Evolutionary conservation across 2,329 filamentous ascomycete species (phyloP), one percentile per base, ranked within the genome.

Genomic region (Thyridium curvatum): DNA sequence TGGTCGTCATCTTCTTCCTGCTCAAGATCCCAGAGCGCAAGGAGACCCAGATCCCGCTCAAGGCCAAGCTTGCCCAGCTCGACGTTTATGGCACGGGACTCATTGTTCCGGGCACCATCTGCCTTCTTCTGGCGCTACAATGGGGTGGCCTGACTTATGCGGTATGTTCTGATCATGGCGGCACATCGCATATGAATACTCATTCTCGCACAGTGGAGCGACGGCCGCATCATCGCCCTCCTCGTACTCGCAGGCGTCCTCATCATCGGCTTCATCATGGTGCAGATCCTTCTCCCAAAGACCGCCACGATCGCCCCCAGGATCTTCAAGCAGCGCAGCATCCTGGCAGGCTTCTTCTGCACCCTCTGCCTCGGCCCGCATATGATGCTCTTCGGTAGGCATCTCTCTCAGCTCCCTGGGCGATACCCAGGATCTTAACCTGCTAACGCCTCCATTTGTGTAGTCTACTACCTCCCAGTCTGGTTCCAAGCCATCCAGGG

Each of bases 81-180:
- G 77, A 82, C 41, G 74, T 74, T 1, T 51, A 80, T 2, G 79
- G 79, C 18, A 79, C 74, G 7, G 51, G 73, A 12, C 68, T 80
- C 54, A 75, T 84, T 45, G 56, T 83, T 13, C 77, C 79, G 0
- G 68, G 69, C 21, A 67, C 80, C 30, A 64, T 81, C 12, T 77
- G 69, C 44, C 71, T 83, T 29, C 58, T 84, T 3, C 60, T 84
- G 6, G 79, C 79, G 1, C 61, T 84, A 26, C 74, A 83, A 49
- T 83, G 77, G 78, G 77, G 76, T 37, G 77, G 77, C 4, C 65
- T 66, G 3, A 64, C 55, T 3, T 74, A 77, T 46, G 44, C 61
- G 6, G 21, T 26, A 26, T 6, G 21, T 26, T 26, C 10, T 10
- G 21, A 26, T 10, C 21, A 26, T 26, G 6, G 10, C n/a, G n/a